These are phyloP conservation scores for Mycena galopus DNA, from an alignment of 768 basidiomycete species.

Conservation along the genomic window DNA sequence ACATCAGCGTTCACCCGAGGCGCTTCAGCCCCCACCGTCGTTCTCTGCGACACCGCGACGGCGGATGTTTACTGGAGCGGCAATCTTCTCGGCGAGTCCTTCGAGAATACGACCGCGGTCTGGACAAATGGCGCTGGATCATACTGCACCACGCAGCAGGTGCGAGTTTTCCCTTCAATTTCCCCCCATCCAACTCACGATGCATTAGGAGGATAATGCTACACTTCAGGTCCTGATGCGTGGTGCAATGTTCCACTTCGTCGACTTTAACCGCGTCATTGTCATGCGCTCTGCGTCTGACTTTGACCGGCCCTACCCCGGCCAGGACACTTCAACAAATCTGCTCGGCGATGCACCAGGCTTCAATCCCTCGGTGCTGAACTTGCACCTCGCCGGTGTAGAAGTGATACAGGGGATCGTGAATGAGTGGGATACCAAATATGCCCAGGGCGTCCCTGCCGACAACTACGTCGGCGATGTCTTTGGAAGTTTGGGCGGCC, in stretches of 20 bases:
- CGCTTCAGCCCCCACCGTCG: conserved; percentile 47
- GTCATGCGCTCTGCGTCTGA: conserved; percentile 54
- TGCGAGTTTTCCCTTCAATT: too few relatives aligned
- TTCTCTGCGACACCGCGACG: conserved; percentile 53
- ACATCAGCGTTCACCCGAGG: conserved; percentile 44
- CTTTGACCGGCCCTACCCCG: conserved; percentile 46
- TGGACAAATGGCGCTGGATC: conserved; percentile 48
- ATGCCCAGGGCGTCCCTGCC: conserved; percentile 48
- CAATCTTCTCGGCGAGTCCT: conserved; percentile 48
- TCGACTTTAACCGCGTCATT: conserved; percentile 54
- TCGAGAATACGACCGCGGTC: conserved; percentile 52
- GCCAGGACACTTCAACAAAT: conserved; percentile 40
- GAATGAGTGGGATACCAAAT: conserved; percentile 48
- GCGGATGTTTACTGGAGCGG: conserved; percentile 54
- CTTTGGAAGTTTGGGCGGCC: conserved; percentile 44
- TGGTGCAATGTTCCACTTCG: conserved; percentile 38
- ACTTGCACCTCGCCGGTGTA: conserved; percentile 54
- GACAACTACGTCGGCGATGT: conserved; percentile 46
- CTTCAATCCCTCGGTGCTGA: conserved; percentile 48
- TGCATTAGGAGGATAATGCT: conserved; percentile 60
- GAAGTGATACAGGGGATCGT: conserved; percentile 54
- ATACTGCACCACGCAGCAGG: conserved; percentile 53
- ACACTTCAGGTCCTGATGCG: conserved; percentile 53
- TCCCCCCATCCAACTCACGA: too few relatives aligned
- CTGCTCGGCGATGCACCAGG: conserved; percentile 49